Base-by-base conservation (phyloP, 305 asterid genomes). In the Fraxinus albicans region DNA sequence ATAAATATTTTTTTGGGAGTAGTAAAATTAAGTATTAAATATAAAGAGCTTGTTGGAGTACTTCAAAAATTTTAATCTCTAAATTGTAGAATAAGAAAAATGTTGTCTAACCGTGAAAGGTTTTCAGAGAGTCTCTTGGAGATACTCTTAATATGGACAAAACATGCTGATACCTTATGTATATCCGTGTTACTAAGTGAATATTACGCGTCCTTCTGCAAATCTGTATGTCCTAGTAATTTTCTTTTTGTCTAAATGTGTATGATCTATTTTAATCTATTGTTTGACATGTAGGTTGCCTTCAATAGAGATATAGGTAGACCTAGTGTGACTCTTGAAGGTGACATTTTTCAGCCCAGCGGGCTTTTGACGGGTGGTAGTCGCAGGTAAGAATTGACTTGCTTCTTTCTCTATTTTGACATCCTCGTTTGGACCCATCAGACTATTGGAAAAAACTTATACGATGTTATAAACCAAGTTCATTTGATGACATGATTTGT, bases 351-450 rank as follows among this genome's bases (percentile, higher is more conserved):
- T 85, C 97, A 94, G 90, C 98, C 99, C 47, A 94, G 97, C 86
- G 99, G 98, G 81, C 95, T 94, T 87, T 77, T 96, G 87, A 96
- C 99, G 80, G 98, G 99, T 86, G 98, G 99, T 79, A 96, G 99
- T 86, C 97, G 98, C 83, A 96, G 84, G 99, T 96, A 90, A 89
- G 93, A 78, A 72, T 79, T 81, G 21, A 73, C 77, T 75, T 74
- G 79, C 79, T 80, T 81, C 84, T 31, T 76, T 81, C 50, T 75
- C 25, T 50, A 29, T 77, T 83, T 85, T 50, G 73, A 73, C 53
- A 67, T 53, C 80, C 74, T 42, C 29, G 13, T 29, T 70, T 34
- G 70, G 8, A 34, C 34, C 75, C 33, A 58, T 73, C 79, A 35
- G 25, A 53, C 50, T 53, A 21, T 27, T 4, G 34, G 80, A 73